Conservation (phyloP, 2,329 filamentous ascomycete genomes). For the Colletotrichum musicola region DNA sequence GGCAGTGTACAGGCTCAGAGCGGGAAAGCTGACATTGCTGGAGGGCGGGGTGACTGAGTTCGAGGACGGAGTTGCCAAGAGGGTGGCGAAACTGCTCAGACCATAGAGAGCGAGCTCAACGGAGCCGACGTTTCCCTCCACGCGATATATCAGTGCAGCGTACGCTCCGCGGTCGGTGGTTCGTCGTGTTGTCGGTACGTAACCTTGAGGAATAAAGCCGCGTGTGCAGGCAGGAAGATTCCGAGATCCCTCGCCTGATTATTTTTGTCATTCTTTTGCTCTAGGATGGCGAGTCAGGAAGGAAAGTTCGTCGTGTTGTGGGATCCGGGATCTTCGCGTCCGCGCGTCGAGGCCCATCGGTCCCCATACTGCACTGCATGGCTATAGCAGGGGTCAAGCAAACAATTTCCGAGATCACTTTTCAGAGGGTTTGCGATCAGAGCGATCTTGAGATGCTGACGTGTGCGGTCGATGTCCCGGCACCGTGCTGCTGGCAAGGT, state of each 20-base stretch:
- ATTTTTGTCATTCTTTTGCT: neutral
- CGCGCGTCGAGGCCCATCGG: constrained; percentile 12
- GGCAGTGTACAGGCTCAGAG: constrained; percentile 71
- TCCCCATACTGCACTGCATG: constrained; percentile 9
- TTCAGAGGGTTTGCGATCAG: neutral
- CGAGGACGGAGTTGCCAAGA: constrained; percentile 72
- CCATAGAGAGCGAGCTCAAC: constrained; percentile 3
- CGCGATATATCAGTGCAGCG: too few relatives aligned
- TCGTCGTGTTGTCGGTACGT: neutral
- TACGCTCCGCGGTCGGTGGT: neutral
- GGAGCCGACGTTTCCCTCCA: neutral
- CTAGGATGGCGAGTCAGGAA: constrained; percentile 12
- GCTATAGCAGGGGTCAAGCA: neutral
- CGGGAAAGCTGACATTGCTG: constrained; percentile 67
- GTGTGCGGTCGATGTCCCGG: neutral
- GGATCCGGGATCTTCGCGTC: neutral
- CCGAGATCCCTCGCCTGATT: neutral
- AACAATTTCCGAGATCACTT: neutral
- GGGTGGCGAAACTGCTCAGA: constrained; percentile 60
- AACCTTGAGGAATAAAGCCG: neutral
- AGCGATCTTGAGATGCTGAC: neutral
- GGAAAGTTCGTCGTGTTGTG: constrained; percentile 4
- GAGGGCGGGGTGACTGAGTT: constrained; percentile 74
- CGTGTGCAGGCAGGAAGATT: constrained; percentile 10
- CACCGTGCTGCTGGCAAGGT: too few relatives aligned